A percentile compares a stretch with the other conserved stretches of the same genome.
phyloP scores from a whole-genome alignment of 768 basidiomycete species.

The Lactifluus echinatus region DNA sequence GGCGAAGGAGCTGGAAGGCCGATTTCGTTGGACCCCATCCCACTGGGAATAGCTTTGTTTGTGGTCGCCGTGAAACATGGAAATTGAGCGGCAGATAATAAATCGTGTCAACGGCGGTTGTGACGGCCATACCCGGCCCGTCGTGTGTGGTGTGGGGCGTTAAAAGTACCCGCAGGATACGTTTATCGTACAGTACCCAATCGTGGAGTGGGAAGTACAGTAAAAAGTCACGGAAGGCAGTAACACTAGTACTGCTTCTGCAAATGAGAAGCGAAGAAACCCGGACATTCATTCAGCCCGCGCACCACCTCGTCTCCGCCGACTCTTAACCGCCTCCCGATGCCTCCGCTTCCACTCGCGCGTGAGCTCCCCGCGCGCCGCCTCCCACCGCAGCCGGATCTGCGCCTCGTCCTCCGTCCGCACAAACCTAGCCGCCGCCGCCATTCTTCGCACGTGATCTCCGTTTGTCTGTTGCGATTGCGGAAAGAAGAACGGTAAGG shows the following conservation, averaged over 20 bases:
- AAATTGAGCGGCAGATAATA: too few relatives aligned
- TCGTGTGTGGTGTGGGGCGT: too few relatives aligned
- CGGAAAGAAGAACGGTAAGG: slow-evolving; percentile 18
- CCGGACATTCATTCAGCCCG: slow-evolving; percentile 23
- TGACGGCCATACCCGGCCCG: too few relatives aligned
- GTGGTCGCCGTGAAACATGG: too few relatives aligned
- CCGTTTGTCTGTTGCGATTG: not conserved
- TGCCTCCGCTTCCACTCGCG: slow-evolving; percentile 69
- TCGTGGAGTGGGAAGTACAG: too few relatives aligned
- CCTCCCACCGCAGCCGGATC: slow-evolving; percentile 64
- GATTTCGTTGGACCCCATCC: not conserved
- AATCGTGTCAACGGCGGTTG: too few relatives aligned
- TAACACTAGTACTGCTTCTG: too few relatives aligned
- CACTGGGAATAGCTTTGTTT: not conserved
- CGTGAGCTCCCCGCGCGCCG: slow-evolving; percentile 56
- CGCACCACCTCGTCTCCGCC: slow-evolving; percentile 43
- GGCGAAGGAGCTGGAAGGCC: not conserved
- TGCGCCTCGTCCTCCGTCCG: slow-evolving; percentile 48
- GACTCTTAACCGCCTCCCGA: slow-evolving; percentile 65
- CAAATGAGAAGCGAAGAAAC: not conserved
- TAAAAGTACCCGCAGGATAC: too few relatives aligned
- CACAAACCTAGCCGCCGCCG: slow-evolving; percentile 34
- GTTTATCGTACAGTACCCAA: too few relatives aligned
- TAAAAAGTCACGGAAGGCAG: too few relatives aligned
- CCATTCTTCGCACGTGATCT: slow-evolving; percentile 25